Conservation (phyloP, 2,329 filamentous ascomycete genomes). For the Calonectria honghensis region DNA sequence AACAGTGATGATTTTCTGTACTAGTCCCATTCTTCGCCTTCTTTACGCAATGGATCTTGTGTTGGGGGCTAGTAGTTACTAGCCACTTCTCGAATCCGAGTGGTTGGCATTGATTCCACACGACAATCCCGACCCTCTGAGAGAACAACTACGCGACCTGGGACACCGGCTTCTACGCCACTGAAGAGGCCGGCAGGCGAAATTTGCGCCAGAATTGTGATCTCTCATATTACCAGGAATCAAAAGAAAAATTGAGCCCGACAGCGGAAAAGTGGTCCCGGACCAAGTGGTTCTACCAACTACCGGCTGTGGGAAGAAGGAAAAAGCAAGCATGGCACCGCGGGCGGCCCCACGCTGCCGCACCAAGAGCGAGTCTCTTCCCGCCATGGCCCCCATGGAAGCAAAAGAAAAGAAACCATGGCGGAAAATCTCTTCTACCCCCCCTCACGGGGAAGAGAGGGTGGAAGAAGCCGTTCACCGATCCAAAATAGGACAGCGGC, state of each 20-base stretch:
- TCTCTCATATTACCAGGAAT: constrained; percentile 43
- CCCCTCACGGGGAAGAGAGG: constrained; percentile 22
- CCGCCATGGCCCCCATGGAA: constrained; percentile 44
- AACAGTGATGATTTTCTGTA: background rate
- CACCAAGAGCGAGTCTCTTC: constrained; percentile 44
- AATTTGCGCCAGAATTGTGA: constrained; percentile 40
- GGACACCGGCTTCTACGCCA: constrained; percentile 34
- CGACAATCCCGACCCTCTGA: constrained; percentile 29
- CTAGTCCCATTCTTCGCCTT: constrained; percentile 9
- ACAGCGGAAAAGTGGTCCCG: constrained; percentile 32
- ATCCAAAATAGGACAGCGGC: constrained; percentile 31
- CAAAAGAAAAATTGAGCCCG: constrained; percentile 35
- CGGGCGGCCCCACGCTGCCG: constrained; percentile 47
- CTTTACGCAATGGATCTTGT: background rate
- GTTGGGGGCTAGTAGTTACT: constrained; percentile 2
- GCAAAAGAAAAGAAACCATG: constrained; percentile 47
- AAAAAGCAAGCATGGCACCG: constrained; percentile 48
- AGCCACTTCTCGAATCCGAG: background rate
- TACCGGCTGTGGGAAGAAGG: constrained; percentile 48
- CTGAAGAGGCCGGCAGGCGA: constrained; percentile 37
- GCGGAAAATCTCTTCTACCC: constrained; percentile 41
- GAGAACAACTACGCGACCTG: constrained; percentile 32
- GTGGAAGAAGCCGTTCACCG: constrained; percentile 28
- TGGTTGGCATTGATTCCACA: constrained; percentile 12
- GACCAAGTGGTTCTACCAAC: constrained; percentile 45